Percentiles rank a stretch among this genome's conserved stretches.
phyloP scores from a whole-genome alignment of 2,329 filamentous ascomycete species.

The Kalaharituber pfeilii region DNA sequence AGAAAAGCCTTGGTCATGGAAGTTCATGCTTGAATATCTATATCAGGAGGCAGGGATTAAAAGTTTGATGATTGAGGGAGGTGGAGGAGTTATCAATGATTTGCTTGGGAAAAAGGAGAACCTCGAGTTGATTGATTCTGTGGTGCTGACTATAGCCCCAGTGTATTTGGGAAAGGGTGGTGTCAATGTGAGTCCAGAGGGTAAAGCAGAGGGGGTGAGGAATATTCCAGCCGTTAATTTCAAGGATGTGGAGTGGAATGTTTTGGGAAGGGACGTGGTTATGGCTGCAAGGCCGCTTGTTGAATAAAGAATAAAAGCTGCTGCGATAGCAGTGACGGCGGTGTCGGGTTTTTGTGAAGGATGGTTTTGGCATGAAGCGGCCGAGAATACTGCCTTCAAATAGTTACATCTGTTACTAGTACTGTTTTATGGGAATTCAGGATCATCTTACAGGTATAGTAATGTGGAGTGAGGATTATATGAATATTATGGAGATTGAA shows the following conservation, averaged over 20 bases:
- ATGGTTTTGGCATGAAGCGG: too few relatives aligned
- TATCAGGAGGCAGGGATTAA: conserved; percentile 39
- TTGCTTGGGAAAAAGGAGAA: conserved; percentile 45
- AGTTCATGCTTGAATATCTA: conserved; percentile 43
- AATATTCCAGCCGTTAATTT: conserved; percentile 47
- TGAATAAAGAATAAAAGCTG: too few relatives aligned
- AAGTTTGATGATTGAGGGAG: conserved; percentile 87
- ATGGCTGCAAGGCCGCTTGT: conserved; percentile 47
- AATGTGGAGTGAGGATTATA: too few relatives aligned
- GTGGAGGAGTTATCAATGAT: conserved; percentile 64
- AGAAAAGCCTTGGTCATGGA: conserved; percentile 31
- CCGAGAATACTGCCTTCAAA: too few relatives aligned
- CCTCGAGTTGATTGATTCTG: conserved; percentile 48
- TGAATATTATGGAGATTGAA: too few relatives aligned
- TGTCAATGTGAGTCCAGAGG: conserved; percentile 56
- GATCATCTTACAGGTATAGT: too few relatives aligned
- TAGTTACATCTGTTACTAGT: too few relatives aligned
- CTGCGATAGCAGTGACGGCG: too few relatives aligned
- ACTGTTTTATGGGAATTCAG: too few relatives aligned
- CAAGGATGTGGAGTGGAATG: conserved; percentile 51
- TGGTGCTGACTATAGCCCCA: conserved; percentile 79
- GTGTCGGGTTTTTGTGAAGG: too few relatives aligned
- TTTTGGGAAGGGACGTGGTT: conserved; percentile 67
- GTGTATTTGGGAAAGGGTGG: conserved; percentile 75
- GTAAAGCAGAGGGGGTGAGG: conserved; percentile 22